Evolutionary conservation across 257 asterid genomes (phyloP).

Genomic region (Forsythia suspensa): DNA sequence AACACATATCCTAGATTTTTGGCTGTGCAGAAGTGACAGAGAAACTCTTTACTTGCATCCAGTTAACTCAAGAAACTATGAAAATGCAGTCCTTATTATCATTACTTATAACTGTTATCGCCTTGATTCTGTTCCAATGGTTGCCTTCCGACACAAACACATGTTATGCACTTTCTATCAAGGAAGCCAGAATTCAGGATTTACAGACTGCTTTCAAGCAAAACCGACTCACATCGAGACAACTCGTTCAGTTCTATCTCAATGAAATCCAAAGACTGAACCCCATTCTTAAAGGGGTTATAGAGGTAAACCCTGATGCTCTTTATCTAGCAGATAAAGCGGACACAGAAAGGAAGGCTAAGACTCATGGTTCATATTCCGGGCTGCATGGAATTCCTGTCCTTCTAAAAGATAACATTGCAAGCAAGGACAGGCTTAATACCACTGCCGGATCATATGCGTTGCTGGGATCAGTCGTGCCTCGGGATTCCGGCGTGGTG

Average conservation of each 20-base stretch:
- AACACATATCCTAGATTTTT: background rate
- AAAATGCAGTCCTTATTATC: slow-evolving; percentile 1
- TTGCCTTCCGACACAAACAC: background rate
- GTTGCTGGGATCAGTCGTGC: slow-evolving; percentile 41
- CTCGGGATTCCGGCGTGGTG: slow-evolving; percentile 48
- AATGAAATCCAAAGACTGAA: slow-evolving; percentile 33
- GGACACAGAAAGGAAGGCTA: slow-evolving; percentile 34
- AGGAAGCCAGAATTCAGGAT: slow-evolving; percentile 28
- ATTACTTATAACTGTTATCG: background rate
- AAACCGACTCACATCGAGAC: slow-evolving; percentile 36
- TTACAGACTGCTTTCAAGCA: slow-evolving; percentile 36
- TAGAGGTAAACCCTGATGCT: slow-evolving; percentile 58
- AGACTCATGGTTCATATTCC: slow-evolving; percentile 14
- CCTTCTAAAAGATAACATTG: slow-evolving; percentile 47
- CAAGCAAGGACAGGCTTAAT: slow-evolving; percentile 50
- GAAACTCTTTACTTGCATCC: too few relatives aligned
- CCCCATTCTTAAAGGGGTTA: slow-evolving; percentile 47
- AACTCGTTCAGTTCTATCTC: slow-evolving; percentile 46
- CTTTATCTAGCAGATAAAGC: slow-evolving; percentile 41
- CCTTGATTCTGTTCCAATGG: background rate
- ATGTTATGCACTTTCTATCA: slow-evolving; percentile 16
- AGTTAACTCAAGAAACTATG: background rate
- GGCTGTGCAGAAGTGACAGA: too few relatives aligned
- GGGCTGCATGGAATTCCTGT: slow-evolving; percentile 46
- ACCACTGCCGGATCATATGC: slow-evolving; percentile 57